Conservation (phyloP, 805 yeast species). For the Saccharomycopsis selenospora region DNA sequence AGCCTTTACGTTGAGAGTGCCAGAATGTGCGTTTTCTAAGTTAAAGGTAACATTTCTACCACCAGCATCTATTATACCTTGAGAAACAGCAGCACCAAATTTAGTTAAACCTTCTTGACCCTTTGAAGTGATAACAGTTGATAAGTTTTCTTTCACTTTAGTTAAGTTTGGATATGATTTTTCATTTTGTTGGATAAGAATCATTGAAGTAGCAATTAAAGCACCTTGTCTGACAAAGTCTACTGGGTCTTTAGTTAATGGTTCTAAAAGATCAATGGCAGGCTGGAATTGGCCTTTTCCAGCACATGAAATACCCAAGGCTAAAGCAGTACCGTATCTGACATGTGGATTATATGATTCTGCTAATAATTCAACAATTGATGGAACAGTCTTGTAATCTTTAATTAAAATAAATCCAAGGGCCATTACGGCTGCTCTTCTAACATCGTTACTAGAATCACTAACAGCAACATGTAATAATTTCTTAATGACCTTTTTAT, state of each 20-base stretch:
- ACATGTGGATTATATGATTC: constrained; percentile 98
- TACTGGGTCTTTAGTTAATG: constrained; percentile 86
- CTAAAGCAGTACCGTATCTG: constrained; percentile 96
- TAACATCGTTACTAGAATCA: constrained; percentile 91
- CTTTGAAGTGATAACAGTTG: constrained; percentile 72
- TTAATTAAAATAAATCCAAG: constrained; percentile 87
- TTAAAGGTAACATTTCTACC: constrained; percentile 96
- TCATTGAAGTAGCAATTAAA: constrained; percentile 83
- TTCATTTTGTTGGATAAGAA: constrained; percentile 83
- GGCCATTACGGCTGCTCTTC: constrained; percentile 91
- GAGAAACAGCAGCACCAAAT: constrained; percentile 95
- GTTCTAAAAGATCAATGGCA: constrained; percentile 88
- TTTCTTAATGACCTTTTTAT: constrained; percentile 77
- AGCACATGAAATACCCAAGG: constrained; percentile 94
- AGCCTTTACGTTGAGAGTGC: constrained; percentile 82
- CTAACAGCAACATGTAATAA: constrained; percentile 91
- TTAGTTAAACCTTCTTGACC: constrained; percentile 96
- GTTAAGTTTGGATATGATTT: constrained; percentile 73
- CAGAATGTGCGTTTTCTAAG: constrained; percentile 81
- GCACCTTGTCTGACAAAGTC: constrained; percentile 99
- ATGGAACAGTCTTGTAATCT: constrained; percentile 89
- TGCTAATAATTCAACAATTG: constrained; percentile 84
- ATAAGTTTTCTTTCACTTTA: constrained; percentile 64
- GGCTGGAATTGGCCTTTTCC: constrained; percentile 75
- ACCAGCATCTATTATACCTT: constrained; percentile 98